A percentile compares a stretch with the other conserved stretches of the same genome.
phyloP scores from a whole-genome alignment of 257 asterid genomes.

The Rauvolfia tetraphylla region DNA sequence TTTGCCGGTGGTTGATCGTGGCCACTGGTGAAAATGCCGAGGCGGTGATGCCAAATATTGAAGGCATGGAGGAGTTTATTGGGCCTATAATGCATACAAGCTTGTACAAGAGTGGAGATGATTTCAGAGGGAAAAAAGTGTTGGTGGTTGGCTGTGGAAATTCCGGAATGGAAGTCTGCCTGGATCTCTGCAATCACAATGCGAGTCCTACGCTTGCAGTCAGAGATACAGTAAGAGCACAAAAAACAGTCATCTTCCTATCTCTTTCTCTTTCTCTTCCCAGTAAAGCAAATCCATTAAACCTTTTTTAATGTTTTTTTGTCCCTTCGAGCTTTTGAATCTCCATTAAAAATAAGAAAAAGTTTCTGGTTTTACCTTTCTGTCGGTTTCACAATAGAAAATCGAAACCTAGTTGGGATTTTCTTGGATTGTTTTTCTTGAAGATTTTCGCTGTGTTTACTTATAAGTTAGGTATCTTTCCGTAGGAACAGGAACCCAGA shows the following conservation, averaged over 20 bases:
- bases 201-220: slow-evolving; percentile 69
- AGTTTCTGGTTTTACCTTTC: slow-evolving; percentile 11
- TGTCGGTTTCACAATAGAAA: slow-evolving; percentile 12
- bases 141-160: slow-evolving; percentile 90
- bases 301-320: neutral
- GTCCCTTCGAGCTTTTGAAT: slow-evolving; percentile 7
- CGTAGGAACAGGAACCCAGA: neutral
- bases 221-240: slow-evolving; percentile 63
- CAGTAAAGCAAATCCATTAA: slow-evolving; percentile 19
- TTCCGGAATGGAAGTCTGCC: slow-evolving; percentile 92
- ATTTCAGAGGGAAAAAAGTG: slow-evolving; percentile 50
- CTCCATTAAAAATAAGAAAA: slow-evolving; percentile 13
- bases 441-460: neutral
- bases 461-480: neutral
- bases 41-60: slow-evolving; percentile 51
- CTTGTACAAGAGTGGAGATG: slow-evolving; percentile 54
- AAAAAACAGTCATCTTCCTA: neutral
- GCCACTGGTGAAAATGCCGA: slow-evolving; percentile 93
- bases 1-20: slow-evolving; percentile 60
- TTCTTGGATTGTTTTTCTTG: slow-evolving; percentile 2
- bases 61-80: slow-evolving; percentile 49
- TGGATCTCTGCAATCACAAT: slow-evolving; percentile 74
- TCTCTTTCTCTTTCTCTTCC: neutral
- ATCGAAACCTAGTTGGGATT: slow-evolving; percentile 19
- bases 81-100: slow-evolving; percentile 68